Conservation (phyloP, 768 basidiomycete species). For the Mycena vulgaris region DNA sequence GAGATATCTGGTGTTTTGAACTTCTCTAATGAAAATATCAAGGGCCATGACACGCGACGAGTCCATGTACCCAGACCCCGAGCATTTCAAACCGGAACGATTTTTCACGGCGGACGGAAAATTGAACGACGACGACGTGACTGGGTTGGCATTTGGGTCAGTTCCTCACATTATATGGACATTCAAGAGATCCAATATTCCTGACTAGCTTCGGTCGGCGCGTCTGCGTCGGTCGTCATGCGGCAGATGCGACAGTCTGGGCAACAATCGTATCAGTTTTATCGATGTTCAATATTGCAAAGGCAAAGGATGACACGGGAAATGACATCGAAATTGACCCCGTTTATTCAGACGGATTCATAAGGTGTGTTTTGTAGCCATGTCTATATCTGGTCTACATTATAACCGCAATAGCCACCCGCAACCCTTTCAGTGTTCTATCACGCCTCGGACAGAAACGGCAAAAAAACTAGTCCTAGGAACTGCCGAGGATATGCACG, state of each 20-base stretch:
- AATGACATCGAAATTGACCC: slow-evolving; percentile 56
- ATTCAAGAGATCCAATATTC: too few species aligned
- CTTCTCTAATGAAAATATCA: background rate
- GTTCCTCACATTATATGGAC: too few species aligned
- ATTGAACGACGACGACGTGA: slow-evolving; percentile 2
- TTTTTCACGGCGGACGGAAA: background rate
- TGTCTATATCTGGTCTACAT: background rate
- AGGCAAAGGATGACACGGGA: slow-evolving; percentile 59
- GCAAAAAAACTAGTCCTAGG: slow-evolving; percentile 8
- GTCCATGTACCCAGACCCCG: slow-evolving; percentile 5
- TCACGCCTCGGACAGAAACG: slow-evolving; percentile 15
- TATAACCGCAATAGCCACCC: slow-evolving; percentile 4
- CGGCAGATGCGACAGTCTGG: slow-evolving; percentile 18
- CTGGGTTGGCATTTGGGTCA: slow-evolving; percentile 4
- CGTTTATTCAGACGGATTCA: background rate
- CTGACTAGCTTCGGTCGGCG: too few species aligned
- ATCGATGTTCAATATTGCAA: slow-evolving; percentile 16
- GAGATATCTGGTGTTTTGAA: too few species aligned
- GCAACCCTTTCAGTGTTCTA: slow-evolving; percentile 1
- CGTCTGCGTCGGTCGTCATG: slow-evolving; percentile 14
- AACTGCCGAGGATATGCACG: too few species aligned
- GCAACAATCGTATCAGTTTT: slow-evolving; percentile 15
- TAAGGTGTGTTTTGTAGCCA: slow-evolving; percentile 12
- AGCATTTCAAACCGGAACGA: slow-evolving; percentile 13
- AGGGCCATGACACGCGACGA: slow-evolving; percentile 25